phyloP scores from a whole-genome alignment of 495 filamentous ascomycete species.

The Trichoderma virens region DNA sequence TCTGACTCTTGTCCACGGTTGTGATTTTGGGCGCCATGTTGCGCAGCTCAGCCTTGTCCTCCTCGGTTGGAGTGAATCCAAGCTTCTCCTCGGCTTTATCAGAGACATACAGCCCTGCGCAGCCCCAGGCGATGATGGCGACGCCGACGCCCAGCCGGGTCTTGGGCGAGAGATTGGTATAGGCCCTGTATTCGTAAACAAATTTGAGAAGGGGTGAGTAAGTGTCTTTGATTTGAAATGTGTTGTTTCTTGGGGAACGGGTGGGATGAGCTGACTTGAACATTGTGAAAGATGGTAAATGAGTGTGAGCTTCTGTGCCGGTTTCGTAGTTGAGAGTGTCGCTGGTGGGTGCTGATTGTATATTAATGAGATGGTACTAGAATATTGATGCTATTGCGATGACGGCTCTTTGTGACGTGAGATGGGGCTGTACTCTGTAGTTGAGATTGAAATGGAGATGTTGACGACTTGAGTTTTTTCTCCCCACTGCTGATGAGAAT shows the following conservation, averaged over 20 bases:
- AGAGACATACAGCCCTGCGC: conserved; percentile 30
- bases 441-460: too few species aligned
- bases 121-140: conserved; percentile 37
- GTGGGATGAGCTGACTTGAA: conserved; percentile 13
- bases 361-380: too few species aligned
- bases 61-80: conserved; percentile 36
- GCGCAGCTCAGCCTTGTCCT: conserved; percentile 33
- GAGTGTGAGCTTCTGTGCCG: not conserved
- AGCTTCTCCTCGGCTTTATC: conserved; percentile 35
- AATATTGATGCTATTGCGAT: too few species aligned
- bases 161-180: conserved; percentile 30
- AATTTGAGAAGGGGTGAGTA: not conserved
- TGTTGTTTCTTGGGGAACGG: not conserved
- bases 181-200: conserved; percentile 19
- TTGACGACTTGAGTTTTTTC: too few species aligned
- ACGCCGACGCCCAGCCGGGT: conserved; percentile 31
- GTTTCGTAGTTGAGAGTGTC: not conserved
- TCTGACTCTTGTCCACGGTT: conserved; percentile 2
- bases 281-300: not conserved
- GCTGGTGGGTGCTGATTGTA: too few species aligned
- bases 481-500: too few species aligned
- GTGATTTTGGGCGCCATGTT: conserved; percentile 31
- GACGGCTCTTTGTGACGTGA: too few species aligned
- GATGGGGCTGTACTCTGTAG: too few species aligned
- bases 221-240: not conserved